Evolutionary conservation across 2,329 filamentous ascomycete genomes (phyloP).

Genomic region (Fusarium sp.): DNA sequence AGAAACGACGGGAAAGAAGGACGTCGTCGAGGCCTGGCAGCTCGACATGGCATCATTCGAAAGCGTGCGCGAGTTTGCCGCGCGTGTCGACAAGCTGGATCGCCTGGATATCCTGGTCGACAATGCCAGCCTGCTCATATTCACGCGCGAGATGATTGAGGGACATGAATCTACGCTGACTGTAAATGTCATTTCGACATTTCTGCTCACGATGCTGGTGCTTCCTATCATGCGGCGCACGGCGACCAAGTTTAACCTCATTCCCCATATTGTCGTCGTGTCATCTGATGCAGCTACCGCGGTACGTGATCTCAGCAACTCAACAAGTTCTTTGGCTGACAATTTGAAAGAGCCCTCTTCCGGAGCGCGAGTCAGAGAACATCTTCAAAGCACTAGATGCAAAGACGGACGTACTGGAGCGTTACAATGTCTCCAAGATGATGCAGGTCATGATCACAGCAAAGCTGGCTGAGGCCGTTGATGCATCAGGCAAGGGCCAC

Average conservation of each 20-base stretch:
- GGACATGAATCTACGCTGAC: slow-evolving; percentile 58
- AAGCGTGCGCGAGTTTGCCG: slow-evolving; percentile 52
- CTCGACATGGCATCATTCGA: slow-evolving; percentile 57
- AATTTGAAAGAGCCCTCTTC: slow-evolving; percentile 46
- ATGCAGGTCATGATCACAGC: slow-evolving; percentile 45
- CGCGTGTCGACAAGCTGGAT: slow-evolving; percentile 45
- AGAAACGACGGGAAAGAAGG: slow-evolving; percentile 37
- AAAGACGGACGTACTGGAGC: slow-evolving; percentile 30
- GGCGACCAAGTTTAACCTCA: slow-evolving; percentile 47
- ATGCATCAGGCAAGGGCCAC: slow-evolving; percentile 46
- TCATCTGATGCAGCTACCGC: slow-evolving; percentile 50
- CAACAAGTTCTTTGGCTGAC: neutral
- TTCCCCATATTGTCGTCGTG: slow-evolving; percentile 54
- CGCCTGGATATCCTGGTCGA: slow-evolving; percentile 57
- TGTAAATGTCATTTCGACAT: slow-evolving; percentile 61
- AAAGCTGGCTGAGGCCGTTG: slow-evolving; percentile 50
- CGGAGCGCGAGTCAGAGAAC: slow-evolving; percentile 44
- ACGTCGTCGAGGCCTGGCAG: slow-evolving; percentile 56
- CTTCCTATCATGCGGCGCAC: slow-evolving; percentile 56
- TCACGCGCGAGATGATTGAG: slow-evolving; percentile 44
- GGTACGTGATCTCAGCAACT: neutral
- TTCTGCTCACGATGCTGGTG: slow-evolving; percentile 57
- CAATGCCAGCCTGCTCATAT: slow-evolving; percentile 51
- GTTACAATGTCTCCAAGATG: slow-evolving; percentile 49
- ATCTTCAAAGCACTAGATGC: slow-evolving; percentile 51